phyloP scores from a whole-genome alignment of 163 green algal genomes.

The Chlamydomonas reinhardtii region DNA sequence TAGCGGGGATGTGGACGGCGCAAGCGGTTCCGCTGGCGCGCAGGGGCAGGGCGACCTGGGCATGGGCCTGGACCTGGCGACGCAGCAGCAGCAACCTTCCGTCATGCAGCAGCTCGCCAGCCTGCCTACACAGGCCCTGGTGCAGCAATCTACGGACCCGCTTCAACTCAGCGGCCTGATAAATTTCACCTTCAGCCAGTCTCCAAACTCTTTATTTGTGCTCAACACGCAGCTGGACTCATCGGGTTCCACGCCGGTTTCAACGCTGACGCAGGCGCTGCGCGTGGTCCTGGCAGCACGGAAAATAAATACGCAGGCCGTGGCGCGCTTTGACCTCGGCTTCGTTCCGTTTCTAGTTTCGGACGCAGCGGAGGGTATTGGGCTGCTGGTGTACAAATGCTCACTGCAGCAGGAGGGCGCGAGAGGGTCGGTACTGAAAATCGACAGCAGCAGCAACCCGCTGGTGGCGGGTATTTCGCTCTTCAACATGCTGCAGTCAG shows the following conservation, averaged over 20 bases:
- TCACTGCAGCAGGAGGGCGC: conserved; percentile 8
- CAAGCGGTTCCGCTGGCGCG: neutral
- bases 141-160: neutral
- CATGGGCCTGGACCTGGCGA: conserved; percentile 17
- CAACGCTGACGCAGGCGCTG: conserved; percentile 42
- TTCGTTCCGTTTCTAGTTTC: conserved; percentile 49
- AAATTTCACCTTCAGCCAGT: conserved; percentile 55
- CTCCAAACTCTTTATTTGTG: conserved; percentile 44
- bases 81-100: neutral
- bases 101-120: conserved; percentile 40
- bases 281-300: conserved; percentile 46
- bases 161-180: conserved; percentile 16
- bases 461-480: conserved; percentile 34
- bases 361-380: conserved; percentile 32
- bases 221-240: conserved; percentile 46
- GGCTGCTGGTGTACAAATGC: conserved; percentile 46
- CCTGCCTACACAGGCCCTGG: conserved; percentile 9
- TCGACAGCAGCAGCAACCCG: conserved; percentile 36
- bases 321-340: conserved; percentile 44
- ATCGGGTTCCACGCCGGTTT: conserved; percentile 12
- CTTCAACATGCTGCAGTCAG: conserved; percentile 36
- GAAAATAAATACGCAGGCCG: conserved; percentile 42
- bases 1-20: conserved; percentile 22
- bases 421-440: conserved; percentile 28
- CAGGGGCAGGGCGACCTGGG: neutral